Conservation (phyloP, 1,284 basidiomycete genomes). For the Mycosarcoma mackinlayi region DNA sequence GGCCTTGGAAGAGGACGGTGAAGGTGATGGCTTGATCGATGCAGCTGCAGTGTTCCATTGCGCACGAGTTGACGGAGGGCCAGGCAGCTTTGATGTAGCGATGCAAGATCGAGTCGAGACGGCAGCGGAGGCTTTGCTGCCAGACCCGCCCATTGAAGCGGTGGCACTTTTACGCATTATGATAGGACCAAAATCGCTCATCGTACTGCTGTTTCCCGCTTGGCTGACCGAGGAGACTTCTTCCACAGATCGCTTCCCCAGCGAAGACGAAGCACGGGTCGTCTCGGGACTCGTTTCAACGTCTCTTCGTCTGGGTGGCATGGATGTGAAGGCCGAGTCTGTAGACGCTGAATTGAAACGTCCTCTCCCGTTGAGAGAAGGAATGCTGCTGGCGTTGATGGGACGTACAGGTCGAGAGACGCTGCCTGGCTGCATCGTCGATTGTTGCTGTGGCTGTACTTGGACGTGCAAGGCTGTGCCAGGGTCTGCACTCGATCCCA, state of each 20-base stretch:
- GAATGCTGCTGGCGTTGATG: conserved; percentile 28
- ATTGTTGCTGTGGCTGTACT: conserved; percentile 1
- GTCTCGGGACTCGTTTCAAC: conserved; percentile 9
- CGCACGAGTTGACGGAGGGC: conserved; percentile 33
- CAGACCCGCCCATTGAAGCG: not conserved
- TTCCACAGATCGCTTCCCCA: conserved; percentile 26
- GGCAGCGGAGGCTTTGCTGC: not conserved
- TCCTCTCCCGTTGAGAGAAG: conserved; percentile 12
- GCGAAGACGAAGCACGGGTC: conserved; percentile 19
- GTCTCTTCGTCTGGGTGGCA: conserved; percentile 2
- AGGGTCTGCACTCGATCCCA: not conserved
- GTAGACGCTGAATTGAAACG: conserved; percentile 26
- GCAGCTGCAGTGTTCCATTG: conserved; percentile 14
- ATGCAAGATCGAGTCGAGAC: not conserved
- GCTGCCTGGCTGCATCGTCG: conserved; percentile 8
- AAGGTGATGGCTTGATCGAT: conserved; percentile 8
- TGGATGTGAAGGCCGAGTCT: conserved; percentile 10
- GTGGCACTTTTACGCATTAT: conserved; percentile 3
- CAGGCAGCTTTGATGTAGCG: conserved; percentile 24
- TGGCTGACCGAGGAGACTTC: not conserved
- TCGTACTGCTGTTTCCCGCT: conserved; percentile 7
- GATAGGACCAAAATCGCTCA: conserved; percentile 36
- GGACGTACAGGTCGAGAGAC: conserved; percentile 2
- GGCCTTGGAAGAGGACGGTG: conserved; percentile 20
- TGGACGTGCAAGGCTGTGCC: not conserved